These are phyloP conservation scores for Coccomyxa sp. DNA, from an alignment of 139 green algal species.

Conservation along the genomic window DNA sequence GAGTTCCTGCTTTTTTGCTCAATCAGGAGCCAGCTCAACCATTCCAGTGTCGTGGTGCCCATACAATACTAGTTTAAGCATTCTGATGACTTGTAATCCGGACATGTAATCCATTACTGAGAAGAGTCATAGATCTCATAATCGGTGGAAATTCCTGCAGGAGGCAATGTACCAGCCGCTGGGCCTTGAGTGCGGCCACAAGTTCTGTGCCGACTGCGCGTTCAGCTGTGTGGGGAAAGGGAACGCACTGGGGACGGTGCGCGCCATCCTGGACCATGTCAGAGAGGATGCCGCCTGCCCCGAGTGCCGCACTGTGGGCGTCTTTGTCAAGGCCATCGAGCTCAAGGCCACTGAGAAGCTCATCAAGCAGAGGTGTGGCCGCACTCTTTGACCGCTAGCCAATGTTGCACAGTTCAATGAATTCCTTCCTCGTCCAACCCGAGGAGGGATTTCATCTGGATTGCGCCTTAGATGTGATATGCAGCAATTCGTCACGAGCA, in stretches of 20 bases:
- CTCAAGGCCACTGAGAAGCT: constrained; percentile 20
- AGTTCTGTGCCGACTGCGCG: constrained; percentile 36
- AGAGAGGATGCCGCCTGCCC: constrained; percentile 13
- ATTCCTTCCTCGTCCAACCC: neutral
- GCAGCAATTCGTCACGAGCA: neutral
- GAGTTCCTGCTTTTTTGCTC: neutral
- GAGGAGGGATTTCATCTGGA: neutral
- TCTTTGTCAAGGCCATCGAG: constrained; percentile 15
- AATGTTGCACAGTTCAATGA: neutral
- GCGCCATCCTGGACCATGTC: constrained; percentile 24
- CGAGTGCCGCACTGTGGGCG: constrained; percentile 26
- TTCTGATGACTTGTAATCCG: no score
- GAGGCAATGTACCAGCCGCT: constrained; percentile 42
- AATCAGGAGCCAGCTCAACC: no score
- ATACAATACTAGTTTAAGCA: neutral
- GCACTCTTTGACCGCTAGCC: neutral
- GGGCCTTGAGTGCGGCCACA: constrained; percentile 37
- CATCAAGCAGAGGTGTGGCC: constrained; percentile 4
- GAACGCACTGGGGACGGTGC: constrained; percentile 20
- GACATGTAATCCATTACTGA: neutral
- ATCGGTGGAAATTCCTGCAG: neutral
- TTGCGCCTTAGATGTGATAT: neutral
- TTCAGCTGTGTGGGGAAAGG: constrained; percentile 25
- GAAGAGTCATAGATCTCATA: neutral
- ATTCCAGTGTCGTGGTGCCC: no score